Conservation (phyloP, 768 basidiomycete genomes). For the Mycena sanguinolenta region DNA sequence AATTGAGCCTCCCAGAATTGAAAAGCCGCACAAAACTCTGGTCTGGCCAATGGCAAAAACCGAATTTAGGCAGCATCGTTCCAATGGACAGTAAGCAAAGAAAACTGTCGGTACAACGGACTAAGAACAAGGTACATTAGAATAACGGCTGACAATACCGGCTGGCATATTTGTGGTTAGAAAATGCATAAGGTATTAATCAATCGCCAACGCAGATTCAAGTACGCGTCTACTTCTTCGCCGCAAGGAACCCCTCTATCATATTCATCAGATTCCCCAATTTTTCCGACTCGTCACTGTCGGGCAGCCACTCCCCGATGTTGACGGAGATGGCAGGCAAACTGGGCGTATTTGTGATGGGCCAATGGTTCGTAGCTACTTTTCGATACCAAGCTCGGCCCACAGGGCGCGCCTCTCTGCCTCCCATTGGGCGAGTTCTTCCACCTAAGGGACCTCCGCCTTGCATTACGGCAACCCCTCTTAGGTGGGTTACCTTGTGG, state of each 20-base stretch:
- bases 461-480: too few relatives aligned
- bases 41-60: too few relatives aligned
- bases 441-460: too few relatives aligned
- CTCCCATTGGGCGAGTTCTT: neutral
- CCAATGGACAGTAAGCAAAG: too few relatives aligned
- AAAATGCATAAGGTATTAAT: neutral
- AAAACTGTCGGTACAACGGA: too few relatives aligned
- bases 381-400: neutral
- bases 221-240: conserved; percentile 30
- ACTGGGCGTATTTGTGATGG: neutral
- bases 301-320: too few relatives aligned
- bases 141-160: neutral
- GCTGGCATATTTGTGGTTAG: conserved; percentile 13
- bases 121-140: conserved; percentile 11
- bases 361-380: neutral
- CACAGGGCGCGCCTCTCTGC: neutral
- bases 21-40: too few relatives aligned
- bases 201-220: neutral
- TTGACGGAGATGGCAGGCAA: too few relatives aligned
- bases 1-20: too few relatives aligned
- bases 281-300: conserved; percentile 69
- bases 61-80: too few relatives aligned
- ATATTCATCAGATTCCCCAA: conserved; percentile 82
- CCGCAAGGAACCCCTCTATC: conserved; percentile 63
- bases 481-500: too few relatives aligned